Conservation (phyloP, 371 early-diverging fungal species). For the Rhizopus delemar region DNA sequence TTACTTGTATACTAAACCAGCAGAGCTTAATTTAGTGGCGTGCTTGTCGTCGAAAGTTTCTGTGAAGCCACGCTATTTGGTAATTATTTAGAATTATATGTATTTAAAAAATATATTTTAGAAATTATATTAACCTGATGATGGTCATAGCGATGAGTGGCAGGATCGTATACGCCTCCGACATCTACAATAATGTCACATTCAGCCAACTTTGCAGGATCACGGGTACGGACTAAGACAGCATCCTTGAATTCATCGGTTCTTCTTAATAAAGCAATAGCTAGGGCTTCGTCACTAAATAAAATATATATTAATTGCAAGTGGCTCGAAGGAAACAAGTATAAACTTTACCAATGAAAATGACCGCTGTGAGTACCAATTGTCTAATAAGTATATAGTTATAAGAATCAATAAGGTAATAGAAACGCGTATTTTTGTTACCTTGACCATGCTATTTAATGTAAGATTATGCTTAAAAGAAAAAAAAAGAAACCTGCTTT, state of each 20-base stretch:
- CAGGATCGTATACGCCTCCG: conserved; percentile 92
- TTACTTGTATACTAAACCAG: conserved; percentile 88
- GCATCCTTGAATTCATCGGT: conserved; percentile 72
- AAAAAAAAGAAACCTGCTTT: neutral
- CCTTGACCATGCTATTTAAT: conserved; percentile 31
- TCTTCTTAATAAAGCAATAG: conserved; percentile 83
- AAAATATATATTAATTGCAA: neutral
- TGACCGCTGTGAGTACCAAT: conserved; percentile 90
- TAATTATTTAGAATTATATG: neutral
- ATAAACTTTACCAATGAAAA: conserved; percentile 70
- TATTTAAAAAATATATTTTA: neutral
- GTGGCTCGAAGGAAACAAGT: neutral
- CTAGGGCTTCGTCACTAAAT: conserved; percentile 90
- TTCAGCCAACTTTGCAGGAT: conserved; percentile 71
- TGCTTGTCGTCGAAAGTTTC: conserved; percentile 85
- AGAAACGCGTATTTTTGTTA: neutral
- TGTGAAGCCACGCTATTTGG: conserved; percentile 73
- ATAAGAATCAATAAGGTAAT: neutral
- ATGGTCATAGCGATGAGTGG: conserved; percentile 87
- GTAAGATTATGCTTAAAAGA: conserved; percentile 11
- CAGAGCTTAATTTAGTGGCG: conserved; percentile 87
- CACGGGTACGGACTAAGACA: conserved; percentile 86
- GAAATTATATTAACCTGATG: conserved; percentile 69
- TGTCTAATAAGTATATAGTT: conserved; percentile 22
- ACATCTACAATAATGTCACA: conserved; percentile 97